phyloP scores from a whole-genome alignment of 371 early-diverging fungal species.

The Umbelopsis sp. region DNA sequence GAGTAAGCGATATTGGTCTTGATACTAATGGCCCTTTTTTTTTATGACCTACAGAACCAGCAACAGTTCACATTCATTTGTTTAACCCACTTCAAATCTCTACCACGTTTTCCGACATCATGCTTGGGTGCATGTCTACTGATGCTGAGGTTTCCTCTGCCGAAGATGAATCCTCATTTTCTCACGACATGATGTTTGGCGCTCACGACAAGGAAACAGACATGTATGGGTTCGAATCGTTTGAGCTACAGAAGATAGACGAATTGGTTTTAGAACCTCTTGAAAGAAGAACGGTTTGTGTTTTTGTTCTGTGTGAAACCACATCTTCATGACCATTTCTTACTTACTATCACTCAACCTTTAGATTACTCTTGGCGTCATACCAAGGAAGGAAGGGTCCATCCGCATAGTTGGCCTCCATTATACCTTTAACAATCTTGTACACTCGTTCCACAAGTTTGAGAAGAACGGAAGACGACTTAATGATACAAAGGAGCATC shows the following conservation, averaged over 20 bases:
- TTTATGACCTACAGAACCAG: slow-evolving; percentile 55
- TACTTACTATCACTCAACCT: not conserved
- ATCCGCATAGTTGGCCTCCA: slow-evolving; percentile 76
- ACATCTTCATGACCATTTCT: not conserved
- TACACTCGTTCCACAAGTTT: slow-evolving; percentile 74
- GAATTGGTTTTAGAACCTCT: slow-evolving; percentile 56
- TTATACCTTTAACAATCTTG: slow-evolving; percentile 75
- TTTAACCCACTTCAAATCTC: slow-evolving; percentile 69
- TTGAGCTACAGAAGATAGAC: slow-evolving; percentile 56
- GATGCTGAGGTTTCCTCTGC: slow-evolving; percentile 42
- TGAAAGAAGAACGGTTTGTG: slow-evolving; percentile 53
- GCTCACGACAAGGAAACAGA: slow-evolving; percentile 24
- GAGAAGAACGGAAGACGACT: slow-evolving; percentile 73
- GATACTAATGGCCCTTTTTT: not conserved
- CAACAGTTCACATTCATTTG: slow-evolving; percentile 64
- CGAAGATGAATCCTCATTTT: slow-evolving; percentile 26
- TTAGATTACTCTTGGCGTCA: slow-evolving; percentile 73
- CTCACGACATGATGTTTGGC: slow-evolving; percentile 36
- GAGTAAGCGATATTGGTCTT: not conserved
- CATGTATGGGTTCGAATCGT: slow-evolving; percentile 44
- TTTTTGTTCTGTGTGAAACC: not conserved
- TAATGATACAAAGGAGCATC: slow-evolving; percentile 74
- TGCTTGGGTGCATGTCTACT: slow-evolving; percentile 63
- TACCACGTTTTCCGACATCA: slow-evolving; percentile 61
- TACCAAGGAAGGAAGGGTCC: slow-evolving; percentile 77